Evolutionary conservation across 192 early-diverging fungal genomes (phyloP), one percentile per base, ranked within the genome.

Genomic region (Gigaspora rosea): DNA sequence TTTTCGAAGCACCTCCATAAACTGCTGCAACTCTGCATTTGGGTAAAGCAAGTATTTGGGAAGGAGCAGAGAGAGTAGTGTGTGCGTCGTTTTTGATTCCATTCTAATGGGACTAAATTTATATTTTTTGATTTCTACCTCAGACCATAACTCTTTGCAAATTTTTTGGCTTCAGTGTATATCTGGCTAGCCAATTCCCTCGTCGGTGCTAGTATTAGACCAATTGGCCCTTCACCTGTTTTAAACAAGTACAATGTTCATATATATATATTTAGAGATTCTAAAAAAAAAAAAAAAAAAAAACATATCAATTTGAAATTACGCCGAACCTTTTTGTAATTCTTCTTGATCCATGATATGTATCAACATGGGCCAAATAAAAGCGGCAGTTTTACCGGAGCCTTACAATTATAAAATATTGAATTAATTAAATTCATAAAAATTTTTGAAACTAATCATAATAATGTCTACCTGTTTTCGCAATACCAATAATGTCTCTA

Each of bases 291-390:
- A 56, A n/a, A 18, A 56, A 56, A n/a, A 0, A 56, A 2, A 52
- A 16, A 36, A 27, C 35, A 36, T 66, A 41, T 41, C 6, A 7
- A 46, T 41, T 9, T 46, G 36, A 9, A 27, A 63, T 35, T 36
- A n/a, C n/a, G 18, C 10, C 36, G 4, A 65, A 76, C 75, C 75
- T 54, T 80, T 85, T 27, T 88, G 85, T 0, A 95, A 81, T 64
- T 93, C 91, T 15, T 80, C 83, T 76, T 95, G 94, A 78, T 94
- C 93, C 92, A 95, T 93, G 50, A 94, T 91, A 71, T 95, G 94
- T 41, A 92, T 85, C 59, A 94, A 74, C 93, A 95, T 93, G 6
- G 94, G 94, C 83, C 91, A 82, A 8, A 95, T 75, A 78, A 94
- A 95, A 0, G 94, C 92, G 0, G 92, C 92, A 2, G 94, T 95